phyloP scores from a whole-genome alignment of 305 asterid genomes.

The Nicotiana rustica region DNA sequence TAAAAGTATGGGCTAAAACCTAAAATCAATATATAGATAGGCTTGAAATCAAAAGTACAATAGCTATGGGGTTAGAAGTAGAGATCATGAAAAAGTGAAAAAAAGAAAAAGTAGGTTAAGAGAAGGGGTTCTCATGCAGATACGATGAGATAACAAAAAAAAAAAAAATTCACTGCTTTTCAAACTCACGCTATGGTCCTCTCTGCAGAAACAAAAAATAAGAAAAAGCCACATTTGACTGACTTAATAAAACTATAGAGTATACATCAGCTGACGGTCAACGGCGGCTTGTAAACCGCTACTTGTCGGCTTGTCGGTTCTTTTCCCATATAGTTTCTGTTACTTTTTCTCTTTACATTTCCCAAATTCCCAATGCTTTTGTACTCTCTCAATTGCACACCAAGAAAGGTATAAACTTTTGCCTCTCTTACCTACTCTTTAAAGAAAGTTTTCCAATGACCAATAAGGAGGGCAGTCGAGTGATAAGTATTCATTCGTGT shows the following conservation, averaged over 20 bases:
- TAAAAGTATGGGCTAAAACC: slow-evolving; percentile 26
- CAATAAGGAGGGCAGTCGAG: accelerated
- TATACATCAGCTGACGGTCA: slow-evolving; percentile 25
- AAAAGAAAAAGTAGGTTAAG: not conserved
- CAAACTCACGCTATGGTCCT: not conserved
- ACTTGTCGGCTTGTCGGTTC: slow-evolving; percentile 7
- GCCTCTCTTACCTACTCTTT: not conserved
- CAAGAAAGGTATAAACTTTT: not conserved
- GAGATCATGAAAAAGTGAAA: slow-evolving; percentile 12
- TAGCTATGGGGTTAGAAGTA: not conserved
- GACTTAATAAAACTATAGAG: not conserved
- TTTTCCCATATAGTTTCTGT: not conserved
- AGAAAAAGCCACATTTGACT: not conserved
- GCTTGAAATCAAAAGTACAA: not conserved
- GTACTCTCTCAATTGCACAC: slow-evolving; percentile 23
- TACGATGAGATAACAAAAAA: slow-evolving; percentile 6
- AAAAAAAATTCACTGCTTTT: slow-evolving; percentile 16
- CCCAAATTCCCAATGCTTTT: not conserved
- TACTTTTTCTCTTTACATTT: not conserved
- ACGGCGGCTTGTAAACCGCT: slow-evolving; percentile 20
- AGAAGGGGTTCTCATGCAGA: slow-evolving; percentile 12
- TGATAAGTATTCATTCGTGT: accelerated
- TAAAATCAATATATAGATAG: not conserved
- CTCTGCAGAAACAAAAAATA: not conserved
- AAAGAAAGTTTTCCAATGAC: not conserved